A percentile compares a stretch with the other conserved stretches of the same genome.
Conservation (phyloP, 495 filamentous ascomycete species). For the Cladorrhinum samala region DNA sequence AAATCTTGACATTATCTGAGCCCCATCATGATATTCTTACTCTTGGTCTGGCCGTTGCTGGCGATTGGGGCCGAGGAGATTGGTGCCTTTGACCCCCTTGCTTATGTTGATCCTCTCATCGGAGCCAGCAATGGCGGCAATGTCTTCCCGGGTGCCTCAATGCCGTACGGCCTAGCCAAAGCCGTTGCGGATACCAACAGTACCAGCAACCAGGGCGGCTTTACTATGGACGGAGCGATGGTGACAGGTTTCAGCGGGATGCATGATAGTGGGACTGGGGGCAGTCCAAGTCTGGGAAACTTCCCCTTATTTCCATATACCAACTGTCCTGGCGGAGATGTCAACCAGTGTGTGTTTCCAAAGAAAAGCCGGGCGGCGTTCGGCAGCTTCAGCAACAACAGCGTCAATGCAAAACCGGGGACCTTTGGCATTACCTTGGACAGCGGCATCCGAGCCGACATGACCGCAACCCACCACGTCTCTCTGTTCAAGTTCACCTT, state of each 20-base stretch:
- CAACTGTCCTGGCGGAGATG: slow-evolving; percentile 56
- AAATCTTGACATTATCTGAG: too few species aligned
- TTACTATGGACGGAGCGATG: slow-evolving; percentile 54
- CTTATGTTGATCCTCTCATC: slow-evolving; percentile 51
- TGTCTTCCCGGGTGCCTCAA: slow-evolving; percentile 68
- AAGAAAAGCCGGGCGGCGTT: slow-evolving; percentile 34
- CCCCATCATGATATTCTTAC: slow-evolving; percentile 5
- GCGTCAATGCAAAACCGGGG: slow-evolving; percentile 56
- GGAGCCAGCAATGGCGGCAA: slow-evolving; percentile 59
- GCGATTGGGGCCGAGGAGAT: slow-evolving; percentile 3
- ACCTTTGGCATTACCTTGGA: slow-evolving; percentile 59
- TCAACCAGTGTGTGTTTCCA: slow-evolving; percentile 59
- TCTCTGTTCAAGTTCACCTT: slow-evolving; percentile 68
- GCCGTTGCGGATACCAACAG: slow-evolving; percentile 65
- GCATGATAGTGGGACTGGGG: slow-evolving; percentile 71
- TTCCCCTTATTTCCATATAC: slow-evolving; percentile 67
- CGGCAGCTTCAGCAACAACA: slow-evolving; percentile 40
- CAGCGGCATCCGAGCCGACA: slow-evolving; percentile 56
- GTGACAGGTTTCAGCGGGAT: slow-evolving; percentile 62
- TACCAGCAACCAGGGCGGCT: slow-evolving; percentile 64
- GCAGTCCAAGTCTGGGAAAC: slow-evolving; percentile 62
- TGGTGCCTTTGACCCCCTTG: slow-evolving; percentile 32
- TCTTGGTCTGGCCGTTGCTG: slow-evolving; percentile 10
- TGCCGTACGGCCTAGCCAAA: slow-evolving; percentile 75
- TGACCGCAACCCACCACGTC: slow-evolving; percentile 60